Conservation (phyloP, 2,329 filamentous ascomycete genomes). For the Paraconiothyrium brasiliense region DNA sequence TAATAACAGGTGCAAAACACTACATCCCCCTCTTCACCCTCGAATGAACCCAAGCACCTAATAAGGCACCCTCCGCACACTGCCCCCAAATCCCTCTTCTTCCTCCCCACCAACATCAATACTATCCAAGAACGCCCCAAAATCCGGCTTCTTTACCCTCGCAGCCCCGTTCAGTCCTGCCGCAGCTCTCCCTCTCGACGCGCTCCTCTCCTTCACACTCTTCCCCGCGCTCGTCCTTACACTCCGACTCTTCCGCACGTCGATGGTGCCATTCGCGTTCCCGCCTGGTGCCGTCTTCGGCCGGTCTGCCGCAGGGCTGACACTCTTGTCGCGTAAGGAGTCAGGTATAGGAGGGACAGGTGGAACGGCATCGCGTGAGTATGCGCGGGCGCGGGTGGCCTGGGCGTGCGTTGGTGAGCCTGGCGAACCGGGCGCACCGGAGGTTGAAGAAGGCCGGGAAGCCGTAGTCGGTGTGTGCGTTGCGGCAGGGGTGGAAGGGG, state of each 20-base stretch:
- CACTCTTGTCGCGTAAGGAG: slow-evolving; percentile 33
- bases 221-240: slow-evolving; percentile 16
- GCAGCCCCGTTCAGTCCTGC: slow-evolving; percentile 1
- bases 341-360: slow-evolving; percentile 48
- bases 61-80: slow-evolving; percentile 40
- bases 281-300: slow-evolving; percentile 36
- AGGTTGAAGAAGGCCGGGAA: slow-evolving; percentile 26
- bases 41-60: slow-evolving; percentile 11
- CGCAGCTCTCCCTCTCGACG: slow-evolving; percentile 22
- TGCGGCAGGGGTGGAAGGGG: slow-evolving; percentile 31
- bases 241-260: slow-evolving; percentile 35
- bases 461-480: slow-evolving; percentile 35
- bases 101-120: slow-evolving; percentile 45
- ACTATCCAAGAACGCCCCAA: slow-evolving; percentile 46
- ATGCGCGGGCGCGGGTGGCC: slow-evolving; percentile 24
- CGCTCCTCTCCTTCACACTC: slow-evolving; percentile 30
- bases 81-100: slow-evolving; percentile 24
- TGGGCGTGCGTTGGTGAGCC: slow-evolving; percentile 24
- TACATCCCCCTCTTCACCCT: too few species aligned
- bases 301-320: slow-evolving; percentile 20
- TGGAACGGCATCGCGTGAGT: slow-evolving; percentile 32
- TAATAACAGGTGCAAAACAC: too few species aligned
- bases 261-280: slow-evolving; percentile 22
- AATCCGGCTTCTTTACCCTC: slow-evolving; percentile 36
- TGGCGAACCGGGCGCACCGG: slow-evolving; percentile 13